A percentile compares a stretch with the other conserved stretches of the same genome.
phyloP scores from a whole-genome alignment of 805 yeast species.

The Candida jianshihensis region DNA sequence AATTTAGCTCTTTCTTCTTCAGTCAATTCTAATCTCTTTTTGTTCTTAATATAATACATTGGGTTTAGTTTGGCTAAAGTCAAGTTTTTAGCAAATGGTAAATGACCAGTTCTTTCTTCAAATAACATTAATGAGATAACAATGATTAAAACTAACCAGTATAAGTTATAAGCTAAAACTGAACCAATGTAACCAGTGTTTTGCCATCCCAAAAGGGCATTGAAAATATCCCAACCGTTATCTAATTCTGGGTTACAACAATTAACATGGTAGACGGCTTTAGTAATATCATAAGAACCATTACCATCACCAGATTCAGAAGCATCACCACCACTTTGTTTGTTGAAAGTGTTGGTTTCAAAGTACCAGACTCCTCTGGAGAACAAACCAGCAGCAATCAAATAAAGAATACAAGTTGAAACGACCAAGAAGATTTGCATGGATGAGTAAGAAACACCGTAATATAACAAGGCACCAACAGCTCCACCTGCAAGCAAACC shows the following conservation, averaged over 20 bases:
- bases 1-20: slow-evolving; percentile 45
- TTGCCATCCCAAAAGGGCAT: slow-evolving; percentile 94
- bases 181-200: slow-evolving; percentile 94
- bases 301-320: slow-evolving; percentile 91
- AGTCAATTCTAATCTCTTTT: slow-evolving; percentile 53
- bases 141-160: slow-evolving; percentile 70
- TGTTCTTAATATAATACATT: slow-evolving; percentile 62
- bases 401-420: slow-evolving; percentile 83
- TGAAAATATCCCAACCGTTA: slow-evolving; percentile 96
- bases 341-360: slow-evolving; percentile 58
- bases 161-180: slow-evolving; percentile 77
- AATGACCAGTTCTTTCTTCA: slow-evolving; percentile 80
- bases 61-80: slow-evolving; percentile 56
- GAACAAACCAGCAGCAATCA: slow-evolving; percentile 88
- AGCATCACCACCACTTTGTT: slow-evolving; percentile 87
- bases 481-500: slow-evolving; percentile 76
- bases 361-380: slow-evolving; percentile 92
- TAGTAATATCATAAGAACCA: slow-evolving; percentile 80
- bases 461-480: slow-evolving; percentile 68
- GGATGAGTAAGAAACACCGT: slow-evolving; percentile 77
- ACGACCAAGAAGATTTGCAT: slow-evolving; percentile 80
- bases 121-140: slow-evolving; percentile 56
- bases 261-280: slow-evolving; percentile 91
- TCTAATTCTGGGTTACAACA: slow-evolving; percentile 92
- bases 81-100: slow-evolving; percentile 56